A percentile compares a stretch with the other conserved stretches of the same genome.
Conservation (phyloP, 2,329 filamentous ascomycete genomes). For the Nectriaceae sp. region DNA sequence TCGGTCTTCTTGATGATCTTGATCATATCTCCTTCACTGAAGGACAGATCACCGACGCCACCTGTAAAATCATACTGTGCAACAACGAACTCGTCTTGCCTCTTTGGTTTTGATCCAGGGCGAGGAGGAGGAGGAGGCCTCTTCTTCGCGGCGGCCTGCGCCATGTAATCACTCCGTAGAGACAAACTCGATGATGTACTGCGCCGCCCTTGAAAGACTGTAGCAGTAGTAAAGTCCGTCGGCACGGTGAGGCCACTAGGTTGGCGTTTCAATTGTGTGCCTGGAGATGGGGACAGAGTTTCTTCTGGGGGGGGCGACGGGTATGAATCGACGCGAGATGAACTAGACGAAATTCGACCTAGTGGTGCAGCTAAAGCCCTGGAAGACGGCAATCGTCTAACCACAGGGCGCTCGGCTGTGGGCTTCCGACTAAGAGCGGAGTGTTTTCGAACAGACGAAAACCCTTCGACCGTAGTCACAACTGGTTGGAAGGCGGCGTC, state of each 20-base stretch:
- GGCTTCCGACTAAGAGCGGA: not conserved
- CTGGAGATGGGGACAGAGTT: not conserved
- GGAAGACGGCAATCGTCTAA: constrained; percentile 1
- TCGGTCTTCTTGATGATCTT: constrained; percentile 10
- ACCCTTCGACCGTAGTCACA: constrained; percentile 5
- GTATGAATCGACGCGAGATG: constrained; percentile 1
- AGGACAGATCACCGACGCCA: constrained; percentile 12
- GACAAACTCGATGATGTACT: constrained; percentile 3
- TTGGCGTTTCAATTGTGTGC: not conserved
- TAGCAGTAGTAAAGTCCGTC: constrained; percentile 15
- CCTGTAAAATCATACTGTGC: constrained; percentile 13
- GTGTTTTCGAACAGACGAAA: constrained; percentile 10
- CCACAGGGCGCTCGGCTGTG: not conserved
- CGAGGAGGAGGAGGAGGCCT: constrained; percentile 13
- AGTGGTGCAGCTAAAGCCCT: constrained; percentile 2
- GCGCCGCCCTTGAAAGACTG: constrained; percentile 6
- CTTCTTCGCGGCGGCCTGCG: constrained; percentile 8
- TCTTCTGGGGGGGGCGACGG: constrained; percentile 1
- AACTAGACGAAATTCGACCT: constrained; percentile 8
- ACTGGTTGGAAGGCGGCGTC: constrained; percentile 7
- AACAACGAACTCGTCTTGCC: constrained; percentile 9
- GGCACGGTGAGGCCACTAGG: constrained; percentile 6
- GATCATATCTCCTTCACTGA: constrained; percentile 11
- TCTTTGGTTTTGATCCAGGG: constrained; percentile 10
- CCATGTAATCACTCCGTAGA: constrained; percentile 7